Conservation (phyloP, 2,329 filamentous ascomycete genomes). For the Claviceps africana region DNA sequence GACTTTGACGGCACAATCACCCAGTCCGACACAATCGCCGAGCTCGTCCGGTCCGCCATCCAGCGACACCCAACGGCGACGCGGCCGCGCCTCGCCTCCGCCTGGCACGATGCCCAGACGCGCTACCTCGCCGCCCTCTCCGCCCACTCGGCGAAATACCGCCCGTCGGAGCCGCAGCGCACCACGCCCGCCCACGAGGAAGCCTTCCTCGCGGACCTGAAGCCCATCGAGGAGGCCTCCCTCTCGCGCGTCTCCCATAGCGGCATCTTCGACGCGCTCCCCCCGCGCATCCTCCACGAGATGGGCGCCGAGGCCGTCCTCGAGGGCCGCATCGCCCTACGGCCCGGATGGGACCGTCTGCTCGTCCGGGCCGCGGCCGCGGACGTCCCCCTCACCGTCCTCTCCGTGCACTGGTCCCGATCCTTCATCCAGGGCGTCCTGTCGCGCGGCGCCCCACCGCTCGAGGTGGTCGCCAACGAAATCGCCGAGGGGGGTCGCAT, state of each 20-base stretch:
- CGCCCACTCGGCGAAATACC: constrained; percentile 22
- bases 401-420: constrained; percentile 39
- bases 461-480: constrained; percentile 31
- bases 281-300: constrained; percentile 16
- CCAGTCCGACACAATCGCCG: constrained; percentile 34
- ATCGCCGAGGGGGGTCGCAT: constrained; percentile 25
- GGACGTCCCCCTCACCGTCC: constrained; percentile 27
- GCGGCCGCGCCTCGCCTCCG: constrained; percentile 19
- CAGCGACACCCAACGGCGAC: constrained; percentile 15
- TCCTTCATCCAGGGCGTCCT: constrained; percentile 34
- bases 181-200: constrained; percentile 24
- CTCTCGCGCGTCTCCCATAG: constrained; percentile 28
- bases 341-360: constrained; percentile 26
- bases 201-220: constrained; percentile 28
- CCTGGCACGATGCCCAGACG: constrained; percentile 32
- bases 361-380: constrained; percentile 11
- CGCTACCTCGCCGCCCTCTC: constrained; percentile 30
- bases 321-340: constrained; percentile 20
- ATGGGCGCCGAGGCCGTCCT: constrained; percentile 25
- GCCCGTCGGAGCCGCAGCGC: constrained; percentile 19
- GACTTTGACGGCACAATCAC: constrained; percentile 50
- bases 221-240: constrained; percentile 31
- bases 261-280: constrained; percentile 30
- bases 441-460: constrained; percentile 9
- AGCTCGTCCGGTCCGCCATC: constrained; percentile 31